A percentile compares a stretch with the other conserved stretches of the same genome.
phyloP scores from a whole-genome alignment of 2,329 filamentous ascomycete species.

The Davidsoniella eucalypti region DNA sequence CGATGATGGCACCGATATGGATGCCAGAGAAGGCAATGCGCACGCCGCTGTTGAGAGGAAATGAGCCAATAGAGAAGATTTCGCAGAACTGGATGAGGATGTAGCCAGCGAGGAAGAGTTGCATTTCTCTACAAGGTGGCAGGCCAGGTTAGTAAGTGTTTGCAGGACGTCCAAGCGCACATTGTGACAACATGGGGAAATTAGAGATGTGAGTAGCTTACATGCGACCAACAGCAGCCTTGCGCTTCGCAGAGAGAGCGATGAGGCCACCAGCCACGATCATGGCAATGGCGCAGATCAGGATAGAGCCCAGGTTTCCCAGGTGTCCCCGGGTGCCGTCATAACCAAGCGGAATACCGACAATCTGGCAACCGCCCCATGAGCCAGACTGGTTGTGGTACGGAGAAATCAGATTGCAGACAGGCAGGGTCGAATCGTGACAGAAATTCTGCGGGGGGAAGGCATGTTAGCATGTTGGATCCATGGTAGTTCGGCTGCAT shows the following conservation, averaged over 20 bases:
- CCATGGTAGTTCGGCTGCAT: not conserved
- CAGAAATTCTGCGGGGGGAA: conserved; percentile 50
- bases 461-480: not conserved
- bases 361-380: conserved; percentile 57
- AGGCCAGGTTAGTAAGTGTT: conserved; percentile 9
- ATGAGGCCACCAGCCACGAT: conserved; percentile 48
- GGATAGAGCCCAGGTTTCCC: conserved; percentile 82
- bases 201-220: conserved; percentile 24
- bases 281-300: conserved; percentile 68
- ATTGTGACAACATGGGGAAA: conserved; percentile 1
- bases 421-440: conserved; percentile 64
- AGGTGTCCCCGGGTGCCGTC: conserved; percentile 53
- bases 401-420: conserved; percentile 62
- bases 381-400: conserved; percentile 40
- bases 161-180: not conserved
- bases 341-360: conserved; percentile 54
- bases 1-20: conserved; percentile 77
- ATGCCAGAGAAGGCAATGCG: conserved; percentile 74
- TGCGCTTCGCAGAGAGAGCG: conserved; percentile 71
- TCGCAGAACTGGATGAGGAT: conserved; percentile 84
- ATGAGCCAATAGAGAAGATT: conserved; percentile 86
- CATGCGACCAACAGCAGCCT: conserved; percentile 86
- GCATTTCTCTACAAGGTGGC: conserved; percentile 60
- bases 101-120: conserved; percentile 77
- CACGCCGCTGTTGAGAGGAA: conserved; percentile 55